Evolutionary conservation across 345 rosid genomes (phyloP).

Genomic region (Hibiscus trionum): DNA sequence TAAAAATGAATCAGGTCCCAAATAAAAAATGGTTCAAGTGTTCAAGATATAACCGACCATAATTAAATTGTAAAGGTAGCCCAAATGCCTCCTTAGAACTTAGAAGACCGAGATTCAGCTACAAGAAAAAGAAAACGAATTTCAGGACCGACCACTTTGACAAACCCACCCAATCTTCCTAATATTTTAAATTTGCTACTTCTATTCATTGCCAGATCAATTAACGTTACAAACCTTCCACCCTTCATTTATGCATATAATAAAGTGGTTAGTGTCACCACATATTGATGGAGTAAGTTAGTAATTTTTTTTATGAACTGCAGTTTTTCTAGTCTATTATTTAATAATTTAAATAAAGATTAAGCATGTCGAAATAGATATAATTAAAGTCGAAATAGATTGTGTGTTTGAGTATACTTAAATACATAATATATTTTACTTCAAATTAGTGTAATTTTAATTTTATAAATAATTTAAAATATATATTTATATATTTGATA

Average conservation of each 20-base stretch:
- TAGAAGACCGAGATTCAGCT: not conserved
- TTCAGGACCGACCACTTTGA: slow-evolving; percentile 5
- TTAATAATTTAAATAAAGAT: too few species aligned
- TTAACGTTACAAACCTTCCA: not conserved
- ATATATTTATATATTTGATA: too few species aligned
- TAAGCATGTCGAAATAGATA: too few species aligned
- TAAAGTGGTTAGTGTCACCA: not conserved
- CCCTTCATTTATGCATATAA: not conserved
- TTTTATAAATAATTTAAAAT: too few species aligned
- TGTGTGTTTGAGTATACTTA: too few species aligned
- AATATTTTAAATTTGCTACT: not conserved
- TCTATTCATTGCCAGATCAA: not conserved
- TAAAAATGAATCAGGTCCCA: too few species aligned
- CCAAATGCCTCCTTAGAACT: not conserved
- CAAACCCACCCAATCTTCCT: not conserved
- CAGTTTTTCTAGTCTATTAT: too few species aligned
- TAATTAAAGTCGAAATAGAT: too few species aligned
- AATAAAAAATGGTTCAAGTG: too few species aligned
- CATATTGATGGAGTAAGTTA: not conserved
- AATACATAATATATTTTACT: too few species aligned
- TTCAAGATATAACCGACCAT: not conserved
- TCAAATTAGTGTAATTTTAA: too few species aligned
- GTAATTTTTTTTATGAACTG: too few species aligned
- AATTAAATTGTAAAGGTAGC: not conserved
- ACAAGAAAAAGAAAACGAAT: not conserved